phyloP scores from a whole-genome alignment of 1,284 basidiomycete genomes.

The Leccinum solheimii region DNA sequence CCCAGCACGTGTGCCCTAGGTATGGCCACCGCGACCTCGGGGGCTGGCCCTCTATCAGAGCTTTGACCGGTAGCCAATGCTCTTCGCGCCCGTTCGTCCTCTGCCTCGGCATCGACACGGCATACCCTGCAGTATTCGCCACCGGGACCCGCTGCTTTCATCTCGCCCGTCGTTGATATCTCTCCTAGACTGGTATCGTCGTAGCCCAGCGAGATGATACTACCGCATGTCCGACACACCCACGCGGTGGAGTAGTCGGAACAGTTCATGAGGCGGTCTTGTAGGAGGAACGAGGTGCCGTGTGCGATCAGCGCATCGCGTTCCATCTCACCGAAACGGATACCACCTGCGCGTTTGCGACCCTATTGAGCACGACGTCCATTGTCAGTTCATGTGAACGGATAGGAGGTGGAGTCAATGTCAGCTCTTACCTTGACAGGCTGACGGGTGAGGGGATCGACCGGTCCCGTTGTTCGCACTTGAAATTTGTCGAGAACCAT shows the following conservation, averaged over 20 bases:
- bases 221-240: conserved; percentile 96
- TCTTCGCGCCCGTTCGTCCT: conserved; percentile 56
- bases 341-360: conserved; percentile 97
- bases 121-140: conserved; percentile 95
- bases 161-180: conserved; percentile 48
- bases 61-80: conserved; percentile 53
- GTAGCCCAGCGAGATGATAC: conserved; percentile 93
- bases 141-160: conserved; percentile 62
- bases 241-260: conserved; percentile 99
- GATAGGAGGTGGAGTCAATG: not conserved
- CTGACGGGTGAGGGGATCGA: conserved; percentile 94
- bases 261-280: conserved; percentile 99
- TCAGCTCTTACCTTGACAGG: conserved; percentile 82
- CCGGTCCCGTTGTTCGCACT: conserved; percentile 96
- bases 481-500: conserved; percentile 99
- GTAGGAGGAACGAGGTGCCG: conserved; percentile 96
- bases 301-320: conserved; percentile 98
- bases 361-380: conserved; percentile 55
- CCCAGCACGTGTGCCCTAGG: conserved; percentile 66
- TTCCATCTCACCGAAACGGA: conserved; percentile 99
- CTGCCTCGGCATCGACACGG: conserved; percentile 65
- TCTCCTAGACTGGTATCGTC: conserved; percentile 79
- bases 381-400: conserved; percentile 4
- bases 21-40: conserved; percentile 63
- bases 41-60: conserved; percentile 36